Percentiles rank a stretch among this genome's conserved stretches.
Evolutionary conservation across 192 early-diverging fungal genomes (phyloP).

Genomic region (Gamsiella multidivaricata): DNA sequence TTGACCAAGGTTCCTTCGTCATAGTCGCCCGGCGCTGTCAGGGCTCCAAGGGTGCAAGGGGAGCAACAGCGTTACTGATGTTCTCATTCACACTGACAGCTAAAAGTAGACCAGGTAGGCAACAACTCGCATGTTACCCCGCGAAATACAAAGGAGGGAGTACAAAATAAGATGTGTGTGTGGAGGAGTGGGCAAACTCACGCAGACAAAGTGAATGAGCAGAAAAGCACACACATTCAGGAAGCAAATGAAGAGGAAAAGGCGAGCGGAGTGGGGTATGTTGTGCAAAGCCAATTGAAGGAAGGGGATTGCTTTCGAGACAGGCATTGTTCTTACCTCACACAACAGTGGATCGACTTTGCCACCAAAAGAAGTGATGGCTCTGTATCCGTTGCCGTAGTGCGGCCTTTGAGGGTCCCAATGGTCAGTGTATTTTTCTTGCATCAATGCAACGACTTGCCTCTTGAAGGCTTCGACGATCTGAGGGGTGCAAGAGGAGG

Average conservation of each 20-base stretch:
- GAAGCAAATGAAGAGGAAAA: neutral
- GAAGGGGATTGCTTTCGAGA: neutral
- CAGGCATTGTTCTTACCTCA: slow-evolving; percentile 48
- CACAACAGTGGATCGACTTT: slow-evolving; percentile 70
- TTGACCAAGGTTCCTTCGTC: neutral
- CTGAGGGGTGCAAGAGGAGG: slow-evolving; percentile 44
- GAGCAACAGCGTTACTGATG: slow-evolving; percentile 7
- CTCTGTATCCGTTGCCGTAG: slow-evolving; percentile 80
- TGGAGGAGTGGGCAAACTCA: slow-evolving; percentile 5
- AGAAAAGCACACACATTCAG: neutral
- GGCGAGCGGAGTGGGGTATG: neutral
- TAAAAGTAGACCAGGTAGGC: neutral
- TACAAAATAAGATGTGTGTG: no score
- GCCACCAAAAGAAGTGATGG: slow-evolving; percentile 77
- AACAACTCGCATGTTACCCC: slow-evolving; percentile 7
- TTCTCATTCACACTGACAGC: slow-evolving; percentile 16
- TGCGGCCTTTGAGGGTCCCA: slow-evolving; percentile 76
- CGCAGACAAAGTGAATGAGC: neutral
- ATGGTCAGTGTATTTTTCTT: slow-evolving; percentile 71
- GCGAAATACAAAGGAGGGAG: slow-evolving; percentile 29
- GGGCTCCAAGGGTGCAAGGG: neutral
- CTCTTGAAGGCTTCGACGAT: slow-evolving; percentile 58
- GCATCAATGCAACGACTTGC: slow-evolving; percentile 62
- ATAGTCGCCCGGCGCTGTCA: neutral
- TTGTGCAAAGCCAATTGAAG: neutral